phyloP scores from a whole-genome alignment of 2,329 filamentous ascomycete genomes.

The Peltaster fructicola region DNA sequence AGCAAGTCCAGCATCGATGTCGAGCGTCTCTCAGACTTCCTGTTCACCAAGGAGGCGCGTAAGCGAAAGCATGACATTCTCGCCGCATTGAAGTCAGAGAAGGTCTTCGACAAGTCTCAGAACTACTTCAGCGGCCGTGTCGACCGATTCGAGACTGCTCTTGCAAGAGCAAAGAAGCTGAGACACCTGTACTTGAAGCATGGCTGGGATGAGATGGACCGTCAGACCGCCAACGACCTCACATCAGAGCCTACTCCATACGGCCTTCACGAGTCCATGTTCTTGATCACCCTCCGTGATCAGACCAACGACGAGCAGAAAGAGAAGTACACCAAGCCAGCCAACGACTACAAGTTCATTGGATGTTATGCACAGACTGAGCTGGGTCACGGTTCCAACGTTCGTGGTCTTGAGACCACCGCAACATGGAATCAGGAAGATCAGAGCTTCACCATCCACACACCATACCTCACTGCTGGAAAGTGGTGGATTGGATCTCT shows the following conservation, averaged over 20 bases:
- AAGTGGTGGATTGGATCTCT: slow-evolving; percentile 80
- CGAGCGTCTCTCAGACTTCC: slow-evolving; percentile 47
- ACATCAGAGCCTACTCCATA: slow-evolving; percentile 60
- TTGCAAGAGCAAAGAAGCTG: slow-evolving; percentile 54
- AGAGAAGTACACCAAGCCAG: slow-evolving; percentile 51
- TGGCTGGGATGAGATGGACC: slow-evolving; percentile 50
- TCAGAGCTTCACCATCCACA: slow-evolving; percentile 59
- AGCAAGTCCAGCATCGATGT: slow-evolving; percentile 49
- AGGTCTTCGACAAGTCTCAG: slow-evolving; percentile 60
- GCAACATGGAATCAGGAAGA: slow-evolving; percentile 57
- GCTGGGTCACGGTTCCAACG: slow-evolving; percentile 62
- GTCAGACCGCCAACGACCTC: slow-evolving; percentile 45
- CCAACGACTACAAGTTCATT: slow-evolving; percentile 52
- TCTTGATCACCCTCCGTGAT: slow-evolving; percentile 49
- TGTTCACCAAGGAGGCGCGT: slow-evolving; percentile 50
- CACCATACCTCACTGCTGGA: slow-evolving; percentile 53
- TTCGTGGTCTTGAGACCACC: slow-evolving; percentile 53
- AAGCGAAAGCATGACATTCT: slow-evolving; percentile 44
- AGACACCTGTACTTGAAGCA: slow-evolving; percentile 48
- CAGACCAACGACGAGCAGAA: slow-evolving; percentile 59
- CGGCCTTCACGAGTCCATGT: slow-evolving; percentile 55
- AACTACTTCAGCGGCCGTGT: slow-evolving; percentile 58
- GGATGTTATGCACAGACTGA: slow-evolving; percentile 73
- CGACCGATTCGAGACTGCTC: slow-evolving; percentile 49
- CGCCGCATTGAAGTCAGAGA: slow-evolving; percentile 46